A percentile compares a stretch with the other conserved stretches of the same genome.
Evolutionary conservation across 2,329 filamentous ascomycete species (phyloP).

Genomic region (Colletotrichum trifolii): DNA sequence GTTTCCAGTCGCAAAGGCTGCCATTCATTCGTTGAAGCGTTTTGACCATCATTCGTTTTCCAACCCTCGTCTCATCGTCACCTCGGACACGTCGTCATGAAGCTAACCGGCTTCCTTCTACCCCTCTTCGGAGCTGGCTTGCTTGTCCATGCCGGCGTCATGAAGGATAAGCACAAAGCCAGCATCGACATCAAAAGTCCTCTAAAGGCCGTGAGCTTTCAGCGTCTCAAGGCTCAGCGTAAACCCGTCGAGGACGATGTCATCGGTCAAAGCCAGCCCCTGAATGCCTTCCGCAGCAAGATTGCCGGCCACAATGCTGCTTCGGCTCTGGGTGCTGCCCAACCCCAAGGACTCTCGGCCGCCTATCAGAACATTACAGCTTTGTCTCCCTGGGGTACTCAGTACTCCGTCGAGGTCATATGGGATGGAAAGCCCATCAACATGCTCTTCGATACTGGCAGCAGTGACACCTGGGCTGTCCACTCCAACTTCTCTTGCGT

Average conservation of each 20-base stretch:
- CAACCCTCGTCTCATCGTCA: slow-evolving; percentile 6
- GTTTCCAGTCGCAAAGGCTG: neutral
- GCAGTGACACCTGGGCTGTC: slow-evolving; percentile 63
- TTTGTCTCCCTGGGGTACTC: slow-evolving; percentile 52
- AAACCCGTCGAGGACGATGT: slow-evolving; percentile 43
- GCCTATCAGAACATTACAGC: slow-evolving; percentile 51
- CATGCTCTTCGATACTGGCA: slow-evolving; percentile 62
- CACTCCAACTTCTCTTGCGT: slow-evolving; percentile 55
- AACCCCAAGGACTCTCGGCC: slow-evolving; percentile 27
- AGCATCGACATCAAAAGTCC: slow-evolving; percentile 46
- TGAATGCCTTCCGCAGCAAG: slow-evolving; percentile 45
- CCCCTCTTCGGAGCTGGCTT: slow-evolving; percentile 23
- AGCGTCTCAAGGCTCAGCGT: slow-evolving; percentile 45
- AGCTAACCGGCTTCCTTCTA: slow-evolving; percentile 14
- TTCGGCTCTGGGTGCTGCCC: slow-evolving; percentile 43
- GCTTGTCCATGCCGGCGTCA: slow-evolving; percentile 12
- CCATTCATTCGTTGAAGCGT: neutral
- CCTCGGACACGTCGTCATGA: slow-evolving; percentile 24
- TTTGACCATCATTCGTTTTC: slow-evolving; percentile 20
- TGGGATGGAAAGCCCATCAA: slow-evolving; percentile 53
- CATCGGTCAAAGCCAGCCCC: slow-evolving; percentile 46
- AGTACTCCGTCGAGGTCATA: slow-evolving; percentile 53
- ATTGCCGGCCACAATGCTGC: slow-evolving; percentile 42
- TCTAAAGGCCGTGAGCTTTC: slow-evolving; percentile 52
- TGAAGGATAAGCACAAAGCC: slow-evolving; percentile 12